Conservation (phyloP, 441 rosid genomes). For the Rhodomyrtus psidioides region DNA sequence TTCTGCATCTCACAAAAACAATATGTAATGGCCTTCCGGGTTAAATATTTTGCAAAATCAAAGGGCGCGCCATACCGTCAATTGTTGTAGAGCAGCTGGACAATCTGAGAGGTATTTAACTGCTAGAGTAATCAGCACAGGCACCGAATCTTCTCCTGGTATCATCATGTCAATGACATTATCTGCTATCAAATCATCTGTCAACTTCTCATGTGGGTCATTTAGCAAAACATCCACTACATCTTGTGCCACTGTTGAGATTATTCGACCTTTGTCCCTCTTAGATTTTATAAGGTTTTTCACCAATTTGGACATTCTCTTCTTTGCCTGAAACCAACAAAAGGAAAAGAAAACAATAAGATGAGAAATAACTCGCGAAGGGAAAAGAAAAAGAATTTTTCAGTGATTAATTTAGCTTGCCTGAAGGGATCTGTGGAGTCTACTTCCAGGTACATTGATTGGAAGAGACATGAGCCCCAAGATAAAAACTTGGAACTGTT, state of each 20-base stretch:
- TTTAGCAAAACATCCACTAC: conserved; percentile 70
- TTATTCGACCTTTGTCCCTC: conserved; percentile 19
- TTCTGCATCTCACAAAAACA: not conserved
- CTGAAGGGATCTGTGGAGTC: conserved; percentile 79
- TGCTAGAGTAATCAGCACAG: conserved; percentile 85
- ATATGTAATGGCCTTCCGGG: not conserved
- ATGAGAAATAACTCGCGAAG: not conserved
- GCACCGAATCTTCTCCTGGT: conserved; percentile 97
- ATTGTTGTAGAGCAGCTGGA: conserved; percentile 61
- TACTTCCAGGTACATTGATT: conserved; percentile 80
- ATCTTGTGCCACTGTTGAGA: conserved; percentile 32
- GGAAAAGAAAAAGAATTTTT: not conserved
- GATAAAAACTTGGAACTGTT: conserved; percentile 76
- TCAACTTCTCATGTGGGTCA: conserved; percentile 37
- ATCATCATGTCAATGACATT: conserved; percentile 98
- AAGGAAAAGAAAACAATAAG: not conserved
- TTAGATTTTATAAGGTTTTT: conserved; percentile 40
- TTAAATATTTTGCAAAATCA: not conserved
- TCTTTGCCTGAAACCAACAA: conserved; percentile 56
- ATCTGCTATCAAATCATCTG: conserved; percentile 71
- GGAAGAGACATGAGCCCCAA: conserved; percentile 95
- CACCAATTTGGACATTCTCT: conserved; percentile 73
- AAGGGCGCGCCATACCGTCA: conserved; percentile 34
- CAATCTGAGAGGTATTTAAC: conserved; percentile 79
- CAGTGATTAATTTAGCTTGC: conserved; percentile 17